Conservation (phyloP, 1,139 yeast species). For the Sugiyamaella neomexicana region DNA sequence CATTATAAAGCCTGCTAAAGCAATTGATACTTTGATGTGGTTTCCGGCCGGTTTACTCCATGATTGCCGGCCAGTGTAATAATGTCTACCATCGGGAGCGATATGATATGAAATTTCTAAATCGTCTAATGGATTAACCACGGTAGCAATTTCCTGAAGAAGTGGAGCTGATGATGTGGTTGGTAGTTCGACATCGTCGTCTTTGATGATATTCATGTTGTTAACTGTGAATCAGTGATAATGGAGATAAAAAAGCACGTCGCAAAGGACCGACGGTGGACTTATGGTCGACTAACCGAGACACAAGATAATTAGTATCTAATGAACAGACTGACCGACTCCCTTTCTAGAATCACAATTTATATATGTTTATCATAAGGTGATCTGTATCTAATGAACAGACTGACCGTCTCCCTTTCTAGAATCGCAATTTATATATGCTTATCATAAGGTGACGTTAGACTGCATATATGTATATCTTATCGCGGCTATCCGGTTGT, state of each 20-base stretch:
- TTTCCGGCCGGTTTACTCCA: slow-evolving; percentile 29
- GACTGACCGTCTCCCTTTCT: no score
- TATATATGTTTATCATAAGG: neutral
- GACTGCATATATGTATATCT: neutral
- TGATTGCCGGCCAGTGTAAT: slow-evolving; percentile 20
- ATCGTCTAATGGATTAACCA: slow-evolving; percentile 15
- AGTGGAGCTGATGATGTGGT: slow-evolving; percentile 17
- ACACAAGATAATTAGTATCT: neutral
- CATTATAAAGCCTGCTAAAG: slow-evolving; percentile 31
- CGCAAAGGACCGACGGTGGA: no score
- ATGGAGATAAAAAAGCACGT: no score
- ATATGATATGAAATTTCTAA: slow-evolving; percentile 5
- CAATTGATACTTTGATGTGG: slow-evolving; percentile 28
- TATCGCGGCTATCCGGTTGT: neutral
- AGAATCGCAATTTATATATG: neutral
- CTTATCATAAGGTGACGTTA: neutral
- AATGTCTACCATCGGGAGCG: slow-evolving; percentile 10
- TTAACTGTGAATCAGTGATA: no score
- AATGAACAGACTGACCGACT: no score
- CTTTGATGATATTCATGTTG: neutral
- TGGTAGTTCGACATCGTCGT: slow-evolving; percentile 2
- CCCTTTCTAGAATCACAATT: neutral
- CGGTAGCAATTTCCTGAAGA: slow-evolving; percentile 19
- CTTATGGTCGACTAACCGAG: no score
- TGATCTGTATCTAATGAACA: neutral